Conservation (phyloP, 2,329 filamentous ascomycete genomes). For the Nothopassalora personata region DNA sequence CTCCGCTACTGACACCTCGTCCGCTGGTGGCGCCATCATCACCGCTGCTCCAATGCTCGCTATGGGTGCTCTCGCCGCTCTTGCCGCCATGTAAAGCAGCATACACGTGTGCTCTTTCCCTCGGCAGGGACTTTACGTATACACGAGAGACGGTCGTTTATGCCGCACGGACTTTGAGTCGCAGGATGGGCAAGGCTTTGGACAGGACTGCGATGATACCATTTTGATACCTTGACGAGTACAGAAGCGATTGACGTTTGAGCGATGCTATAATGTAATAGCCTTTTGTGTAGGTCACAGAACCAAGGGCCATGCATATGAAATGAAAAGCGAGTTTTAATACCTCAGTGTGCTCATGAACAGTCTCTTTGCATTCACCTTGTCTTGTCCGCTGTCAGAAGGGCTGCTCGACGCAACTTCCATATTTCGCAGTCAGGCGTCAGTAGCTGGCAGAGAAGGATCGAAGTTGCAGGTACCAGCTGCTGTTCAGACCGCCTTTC, state of each 20-base stretch:
- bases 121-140: neutral
- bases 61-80: conserved; percentile 40
- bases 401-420: too few species aligned
- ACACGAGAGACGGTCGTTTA: neutral
- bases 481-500: too few species aligned
- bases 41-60: conserved; percentile 34
- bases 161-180: neutral
- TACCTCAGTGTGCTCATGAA: too few species aligned
- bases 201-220: neutral
- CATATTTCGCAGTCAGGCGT: too few species aligned
- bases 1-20: conserved; percentile 12
- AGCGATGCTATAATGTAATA: neutral
- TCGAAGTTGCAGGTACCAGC: too few species aligned
- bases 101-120: neutral
- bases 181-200: neutral
- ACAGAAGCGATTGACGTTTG: neutral
- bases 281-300: neutral
- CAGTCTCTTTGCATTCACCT: too few species aligned
- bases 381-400: too few species aligned
- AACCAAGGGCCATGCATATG: neutral
- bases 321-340: neutral
- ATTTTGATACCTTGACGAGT: neutral
- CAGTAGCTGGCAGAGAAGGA: too few species aligned
- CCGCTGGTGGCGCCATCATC: conserved; percentile 21
- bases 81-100: conserved; percentile 19